A percentile compares a stretch with the other conserved stretches of the same genome.
phyloP scores from a whole-genome alignment of 2,329 filamentous ascomycete genomes.

The Aspergillus aculeatinus region DNA sequence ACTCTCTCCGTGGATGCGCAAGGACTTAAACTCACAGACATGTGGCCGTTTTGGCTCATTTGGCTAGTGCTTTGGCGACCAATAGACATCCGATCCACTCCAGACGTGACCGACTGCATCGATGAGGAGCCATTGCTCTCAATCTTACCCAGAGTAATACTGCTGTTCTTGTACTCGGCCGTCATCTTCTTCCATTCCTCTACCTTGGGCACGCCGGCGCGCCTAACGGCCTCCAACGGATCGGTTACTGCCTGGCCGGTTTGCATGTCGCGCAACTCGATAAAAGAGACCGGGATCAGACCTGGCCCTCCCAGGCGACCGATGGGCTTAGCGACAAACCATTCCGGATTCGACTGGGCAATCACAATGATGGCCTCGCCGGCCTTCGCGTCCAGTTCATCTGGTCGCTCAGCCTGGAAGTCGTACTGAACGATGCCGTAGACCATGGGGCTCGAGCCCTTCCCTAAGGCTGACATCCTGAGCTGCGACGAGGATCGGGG shows the following conservation, averaged over 20 bases:
- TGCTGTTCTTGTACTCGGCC: constrained; percentile 98
- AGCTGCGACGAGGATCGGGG: constrained; percentile 30
- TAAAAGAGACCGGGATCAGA: constrained; percentile 92
- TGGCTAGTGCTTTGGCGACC: constrained; percentile 54
- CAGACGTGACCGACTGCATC: constrained; percentile 62
- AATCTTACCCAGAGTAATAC: constrained; percentile 92
- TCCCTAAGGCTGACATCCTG: constrained; percentile 50
- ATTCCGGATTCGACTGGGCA: constrained; percentile 96
- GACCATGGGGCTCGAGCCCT: constrained; percentile 74
- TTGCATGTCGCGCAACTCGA: constrained; percentile 92
- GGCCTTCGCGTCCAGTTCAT: constrained; percentile 91
- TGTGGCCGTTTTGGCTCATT: constrained; percentile 51
- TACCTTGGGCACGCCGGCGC: constrained; percentile 87
- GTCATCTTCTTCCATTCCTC: constrained; percentile 99
- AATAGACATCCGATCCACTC: constrained; percentile 78
- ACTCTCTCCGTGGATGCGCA: neutral
- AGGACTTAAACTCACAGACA: constrained; percentile 46
- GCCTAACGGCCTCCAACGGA: constrained; percentile 78
- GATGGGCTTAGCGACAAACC: constrained; percentile 99
- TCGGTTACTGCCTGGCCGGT: constrained; percentile 80
- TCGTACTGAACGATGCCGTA: constrained; percentile 97
- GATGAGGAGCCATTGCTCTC: constrained; percentile 47
- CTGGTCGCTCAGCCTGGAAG: constrained; percentile 90
- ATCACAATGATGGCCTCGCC: constrained; percentile 98
- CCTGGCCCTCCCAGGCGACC: constrained; percentile 92